Percentiles rank a stretch among this genome's conserved stretches.
Evolutionary conservation across 129 eudicot species (phyloP).

Genomic region (Ambrosia artemisiifolia): DNA sequence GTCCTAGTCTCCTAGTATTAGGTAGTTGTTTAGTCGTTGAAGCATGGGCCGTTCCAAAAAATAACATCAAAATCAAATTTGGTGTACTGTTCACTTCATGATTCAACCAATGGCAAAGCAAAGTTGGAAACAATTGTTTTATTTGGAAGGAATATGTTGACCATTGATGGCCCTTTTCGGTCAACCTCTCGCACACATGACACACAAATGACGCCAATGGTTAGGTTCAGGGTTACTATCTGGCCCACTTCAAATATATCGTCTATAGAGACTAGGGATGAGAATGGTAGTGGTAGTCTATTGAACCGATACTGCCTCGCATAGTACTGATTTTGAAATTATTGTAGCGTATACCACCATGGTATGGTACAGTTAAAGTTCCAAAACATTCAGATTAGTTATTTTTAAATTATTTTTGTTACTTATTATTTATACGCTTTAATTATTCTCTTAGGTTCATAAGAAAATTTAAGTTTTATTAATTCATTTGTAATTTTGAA

Average conservation of each 20-base stretch:
- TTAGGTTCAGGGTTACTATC: not conserved
- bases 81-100: not conserved
- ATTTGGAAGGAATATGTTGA: constrained; percentile 8
- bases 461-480: too few species aligned
- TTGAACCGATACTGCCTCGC: too few species aligned
- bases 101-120: not conserved
- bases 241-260: not conserved
- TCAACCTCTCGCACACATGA: not conserved
- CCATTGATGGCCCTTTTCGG: not conserved
- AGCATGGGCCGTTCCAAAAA: not conserved
- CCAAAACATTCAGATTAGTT: too few species aligned
- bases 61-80: not conserved
- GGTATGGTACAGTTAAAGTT: too few species aligned
- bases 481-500: too few species aligned
- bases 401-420: too few species aligned
- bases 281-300: too few species aligned
- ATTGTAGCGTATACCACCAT: too few species aligned
- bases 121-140: constrained; percentile 1
- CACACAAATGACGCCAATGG: constrained; percentile 2
- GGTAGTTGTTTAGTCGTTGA: not conserved
- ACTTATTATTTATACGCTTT: too few species aligned
- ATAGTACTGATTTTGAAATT: too few species aligned
- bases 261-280: too few species aligned
- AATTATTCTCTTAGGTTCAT: too few species aligned
- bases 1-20: not conserved